These are phyloP conservation scores for Pichia insulana DNA, from an alignment of 805 yeast species.

Conservation along the genomic window DNA sequence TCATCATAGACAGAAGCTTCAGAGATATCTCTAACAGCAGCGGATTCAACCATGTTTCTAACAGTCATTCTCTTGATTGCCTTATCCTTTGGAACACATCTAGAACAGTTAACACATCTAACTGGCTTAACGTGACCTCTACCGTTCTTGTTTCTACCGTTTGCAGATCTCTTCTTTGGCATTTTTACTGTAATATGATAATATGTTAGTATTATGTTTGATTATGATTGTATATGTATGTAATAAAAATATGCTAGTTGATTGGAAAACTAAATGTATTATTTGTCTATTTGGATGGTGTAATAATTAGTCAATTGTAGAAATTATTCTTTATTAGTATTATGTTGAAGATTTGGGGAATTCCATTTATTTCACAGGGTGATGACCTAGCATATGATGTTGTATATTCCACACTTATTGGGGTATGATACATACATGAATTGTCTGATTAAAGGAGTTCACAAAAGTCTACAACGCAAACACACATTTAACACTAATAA, in stretches of 20 bases:
- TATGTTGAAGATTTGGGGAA: too few species aligned
- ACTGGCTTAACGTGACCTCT: conserved; percentile 99
- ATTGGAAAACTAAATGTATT: not conserved
- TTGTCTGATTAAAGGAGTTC: not conserved
- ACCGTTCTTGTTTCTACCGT: conserved; percentile 99
- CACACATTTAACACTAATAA: too few species aligned
- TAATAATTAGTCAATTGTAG: too few species aligned
- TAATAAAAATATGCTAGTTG: not conserved
- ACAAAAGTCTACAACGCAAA: not conserved
- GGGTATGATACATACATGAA: not conserved
- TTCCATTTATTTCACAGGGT: too few species aligned
- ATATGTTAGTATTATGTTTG: not conserved
- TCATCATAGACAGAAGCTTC: conserved; percentile 99
- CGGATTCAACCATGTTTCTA: conserved; percentile 99
- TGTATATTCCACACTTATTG: not conserved
- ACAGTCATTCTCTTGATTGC: conserved; percentile 99
- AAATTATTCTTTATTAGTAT: too few species aligned
- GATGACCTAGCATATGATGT: too few species aligned
- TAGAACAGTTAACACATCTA: conserved; percentile 99
- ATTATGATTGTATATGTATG: too few species aligned
- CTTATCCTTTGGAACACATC: conserved; percentile 99
- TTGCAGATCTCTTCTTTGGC: conserved; percentile 99
- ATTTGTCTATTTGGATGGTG: too few species aligned
- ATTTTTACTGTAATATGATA: conserved; percentile 38
- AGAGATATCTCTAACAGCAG: conserved; percentile 98